These are phyloP conservation scores for Morella rubra DNA, from an alignment of 306 rosid species.

Conservation along the genomic window DNA sequence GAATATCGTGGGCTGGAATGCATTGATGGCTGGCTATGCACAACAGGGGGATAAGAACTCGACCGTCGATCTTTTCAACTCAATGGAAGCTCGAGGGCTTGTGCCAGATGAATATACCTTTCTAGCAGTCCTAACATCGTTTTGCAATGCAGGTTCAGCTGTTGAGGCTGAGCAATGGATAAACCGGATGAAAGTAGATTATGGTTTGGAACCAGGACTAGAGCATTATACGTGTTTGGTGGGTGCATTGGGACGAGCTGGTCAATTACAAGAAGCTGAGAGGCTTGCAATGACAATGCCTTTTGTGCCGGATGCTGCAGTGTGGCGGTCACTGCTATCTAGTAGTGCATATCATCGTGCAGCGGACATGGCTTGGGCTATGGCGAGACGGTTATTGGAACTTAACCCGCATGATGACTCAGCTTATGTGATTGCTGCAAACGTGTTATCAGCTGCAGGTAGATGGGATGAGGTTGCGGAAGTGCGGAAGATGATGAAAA, in stretches of 20 bases:
- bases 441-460: slow-evolving; percentile 58
- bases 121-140: slow-evolving; percentile 59
- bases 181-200: slow-evolving; percentile 54
- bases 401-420: slow-evolving; percentile 68
- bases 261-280: slow-evolving; percentile 67
- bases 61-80: slow-evolving; percentile 39
- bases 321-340: slow-evolving; percentile 83
- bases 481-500: slow-evolving; percentile 73
- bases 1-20: slow-evolving; percentile 81
- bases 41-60: slow-evolving; percentile 66
- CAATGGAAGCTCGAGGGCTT: slow-evolving; percentile 48
- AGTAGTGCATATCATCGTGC: slow-evolving; percentile 63
- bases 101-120: slow-evolving; percentile 72
- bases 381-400: slow-evolving; percentile 68
- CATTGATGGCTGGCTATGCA: slow-evolving; percentile 78
- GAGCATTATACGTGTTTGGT: slow-evolving; percentile 91
- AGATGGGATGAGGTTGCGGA: slow-evolving; percentile 87
- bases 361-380: slow-evolving; percentile 54
- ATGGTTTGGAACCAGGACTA: slow-evolving; percentile 60
- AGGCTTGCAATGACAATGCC: slow-evolving; percentile 65
- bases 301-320: slow-evolving; percentile 69
- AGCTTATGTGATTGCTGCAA: slow-evolving; percentile 71
- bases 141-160: slow-evolving; percentile 62
- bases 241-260: slow-evolving; percentile 72
- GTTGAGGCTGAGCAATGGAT: slow-evolving; percentile 60